Percentiles rank a stretch among this genome's conserved stretches.
These are phyloP conservation scores for Cochlearia excelsa DNA, from an alignment of 345 rosid species.

Conservation along the genomic window DNA sequence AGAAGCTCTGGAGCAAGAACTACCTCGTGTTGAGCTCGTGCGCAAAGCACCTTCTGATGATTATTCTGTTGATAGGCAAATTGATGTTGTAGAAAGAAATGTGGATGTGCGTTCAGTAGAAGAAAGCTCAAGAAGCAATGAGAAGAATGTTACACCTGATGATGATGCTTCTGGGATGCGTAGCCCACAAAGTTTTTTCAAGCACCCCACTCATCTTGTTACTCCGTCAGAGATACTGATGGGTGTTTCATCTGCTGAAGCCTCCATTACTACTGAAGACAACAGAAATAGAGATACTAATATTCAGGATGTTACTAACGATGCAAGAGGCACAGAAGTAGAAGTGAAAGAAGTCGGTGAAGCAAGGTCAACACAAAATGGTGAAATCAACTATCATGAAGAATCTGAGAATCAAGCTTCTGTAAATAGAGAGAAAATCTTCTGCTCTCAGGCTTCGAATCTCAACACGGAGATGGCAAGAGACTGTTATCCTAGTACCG, in stretches of 20 bases:
- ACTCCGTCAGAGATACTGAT: constrained; percentile 78
- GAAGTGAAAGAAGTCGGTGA: constrained; percentile 72
- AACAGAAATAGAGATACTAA: constrained; percentile 46
- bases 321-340: constrained; percentile 43
- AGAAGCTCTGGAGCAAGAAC: constrained; percentile 40
- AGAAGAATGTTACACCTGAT: constrained; percentile 43
- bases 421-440: constrained; percentile 49
- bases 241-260: constrained; percentile 61
- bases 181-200: constrained; percentile 49
- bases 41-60: constrained; percentile 45
- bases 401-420: constrained; percentile 40
- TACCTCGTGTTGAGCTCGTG: constrained; percentile 43
- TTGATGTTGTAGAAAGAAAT: constrained; percentile 40
- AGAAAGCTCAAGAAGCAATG: constrained; percentile 47
- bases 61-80: constrained; percentile 56
- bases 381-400: constrained; percentile 42
- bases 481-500: constrained; percentile 46
- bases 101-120: constrained; percentile 41
- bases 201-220: constrained; percentile 77
- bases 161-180: constrained; percentile 46
- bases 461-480: constrained; percentile 58
- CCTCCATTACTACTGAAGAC: constrained; percentile 40
- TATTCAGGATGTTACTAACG: constrained; percentile 48
- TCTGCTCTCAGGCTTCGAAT: constrained; percentile 69
- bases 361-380: constrained; percentile 43